A percentile compares a stretch with the other conserved stretches of the same genome.
These are phyloP conservation scores for Leccinum pallidistipes DNA, from an alignment of 1,284 basidiomycete species.

Conservation along the genomic window DNA sequence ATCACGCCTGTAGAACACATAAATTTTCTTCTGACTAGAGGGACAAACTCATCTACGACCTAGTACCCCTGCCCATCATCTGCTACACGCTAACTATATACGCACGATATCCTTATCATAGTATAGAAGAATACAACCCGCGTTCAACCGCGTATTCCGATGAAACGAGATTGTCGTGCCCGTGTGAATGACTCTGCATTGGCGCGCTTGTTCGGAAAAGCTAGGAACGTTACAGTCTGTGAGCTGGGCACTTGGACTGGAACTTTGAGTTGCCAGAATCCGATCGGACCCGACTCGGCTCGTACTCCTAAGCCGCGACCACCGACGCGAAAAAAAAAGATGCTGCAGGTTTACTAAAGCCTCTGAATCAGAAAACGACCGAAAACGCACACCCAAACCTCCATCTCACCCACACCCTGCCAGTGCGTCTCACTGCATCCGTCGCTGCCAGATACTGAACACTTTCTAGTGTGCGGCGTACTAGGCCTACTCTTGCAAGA, in stretches of 20 bases:
- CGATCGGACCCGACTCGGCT: constrained; percentile 11
- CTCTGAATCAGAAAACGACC: neutral
- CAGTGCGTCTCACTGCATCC: constrained; percentile 23
- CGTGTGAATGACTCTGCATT: neutral
- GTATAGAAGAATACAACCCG: constrained; percentile 50
- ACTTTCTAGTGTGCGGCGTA: constrained; percentile 77
- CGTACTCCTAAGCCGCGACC: neutral
- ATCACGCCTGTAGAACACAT: constrained; percentile 34
- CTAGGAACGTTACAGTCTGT: neutral
- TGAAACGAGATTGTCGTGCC: constrained; percentile 1
- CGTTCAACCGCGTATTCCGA: constrained; percentile 65
- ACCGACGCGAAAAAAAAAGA: constrained; percentile 8
- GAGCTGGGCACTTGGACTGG: neutral
- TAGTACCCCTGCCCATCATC: constrained; percentile 29
- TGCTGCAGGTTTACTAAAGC: constrained; percentile 8
- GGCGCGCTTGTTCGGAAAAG: no score
- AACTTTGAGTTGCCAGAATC: neutral
- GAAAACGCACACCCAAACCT: constrained; percentile 1
- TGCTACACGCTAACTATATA: constrained; percentile 17
- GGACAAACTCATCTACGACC: constrained; percentile 16
- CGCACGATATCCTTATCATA: constrained; percentile 32
- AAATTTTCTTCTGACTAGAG: constrained; percentile 14
- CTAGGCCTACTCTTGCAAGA: constrained; percentile 84
- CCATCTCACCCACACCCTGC: constrained; percentile 4
- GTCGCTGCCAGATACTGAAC: constrained; percentile 1